A percentile compares a stretch with the other conserved stretches of the same genome.
Conservation (phyloP, 2,329 filamentous ascomycete genomes). For the Nectriaceae sp. region DNA sequence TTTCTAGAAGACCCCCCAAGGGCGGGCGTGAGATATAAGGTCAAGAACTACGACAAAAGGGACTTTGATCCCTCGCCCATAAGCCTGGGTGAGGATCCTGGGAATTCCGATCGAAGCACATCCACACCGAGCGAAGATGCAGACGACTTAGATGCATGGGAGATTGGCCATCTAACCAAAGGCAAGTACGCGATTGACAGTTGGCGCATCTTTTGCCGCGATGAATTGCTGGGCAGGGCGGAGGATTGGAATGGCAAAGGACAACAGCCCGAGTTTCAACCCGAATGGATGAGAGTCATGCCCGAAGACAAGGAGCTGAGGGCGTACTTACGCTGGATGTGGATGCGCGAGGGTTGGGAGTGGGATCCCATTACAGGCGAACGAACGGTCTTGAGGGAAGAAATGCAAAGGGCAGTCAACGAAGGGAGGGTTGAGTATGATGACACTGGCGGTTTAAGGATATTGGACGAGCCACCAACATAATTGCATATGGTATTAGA, state of each 20-base stretch:
- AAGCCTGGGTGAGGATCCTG: neutral
- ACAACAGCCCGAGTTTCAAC: conserved; percentile 61
- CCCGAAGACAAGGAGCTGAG: conserved; percentile 87
- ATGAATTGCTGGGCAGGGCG: conserved; percentile 68
- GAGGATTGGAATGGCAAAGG: conserved; percentile 65
- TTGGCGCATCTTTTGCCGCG: conserved; percentile 92
- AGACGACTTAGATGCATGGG: conserved; percentile 59
- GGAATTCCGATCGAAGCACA: neutral
- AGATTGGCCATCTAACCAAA: conserved; percentile 82
- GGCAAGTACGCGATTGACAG: conserved; percentile 84
- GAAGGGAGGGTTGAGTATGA: conserved; percentile 60
- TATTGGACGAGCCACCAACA: conserved; percentile 31
- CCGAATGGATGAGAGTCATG: conserved; percentile 87
- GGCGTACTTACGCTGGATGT: conserved; percentile 87
- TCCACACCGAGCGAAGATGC: conserved; percentile 5
- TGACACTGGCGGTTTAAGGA: conserved; percentile 48
- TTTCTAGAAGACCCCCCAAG: conserved; percentile 68
- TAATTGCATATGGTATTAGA: neutral
- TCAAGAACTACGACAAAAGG: conserved; percentile 49
- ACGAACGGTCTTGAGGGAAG: conserved; percentile 51
- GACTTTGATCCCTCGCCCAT: conserved; percentile 27
- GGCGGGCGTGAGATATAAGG: conserved; percentile 55
- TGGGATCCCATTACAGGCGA: conserved; percentile 77
- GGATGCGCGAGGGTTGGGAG: conserved; percentile 81
- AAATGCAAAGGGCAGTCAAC: conserved; percentile 58